Base-by-base conservation (phyloP, 2,329 filamentous ascomycete species). In the Lachnellula willkommii region DNA sequence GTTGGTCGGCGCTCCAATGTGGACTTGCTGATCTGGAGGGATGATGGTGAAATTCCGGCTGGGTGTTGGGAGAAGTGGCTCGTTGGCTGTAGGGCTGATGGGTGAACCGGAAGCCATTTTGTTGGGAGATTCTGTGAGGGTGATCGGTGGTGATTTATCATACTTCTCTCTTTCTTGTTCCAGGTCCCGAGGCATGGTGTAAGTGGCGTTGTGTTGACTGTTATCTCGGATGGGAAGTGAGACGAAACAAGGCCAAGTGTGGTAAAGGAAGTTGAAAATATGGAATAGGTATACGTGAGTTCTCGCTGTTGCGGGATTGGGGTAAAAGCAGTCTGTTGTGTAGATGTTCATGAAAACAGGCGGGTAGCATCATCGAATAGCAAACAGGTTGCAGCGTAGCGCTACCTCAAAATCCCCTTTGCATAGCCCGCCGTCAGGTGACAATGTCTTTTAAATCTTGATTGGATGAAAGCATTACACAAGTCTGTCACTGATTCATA, bases 1-100 rank as follows among this genome's bases (percentile, higher is more conserved):
- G 50, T 81, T 77, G 65, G 86, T 84, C 9, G 60, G 55, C 42
- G 52, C 47, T 4, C 20, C 35, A 5, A 12, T 32, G 45, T 59
- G 60, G 57, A 51, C 52, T 46, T 65, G 63, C 42, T 68, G 61
- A 32, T 60, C 54, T 28, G 28, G 51, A 5, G 51, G 54, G 22
- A 54, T 32, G 17, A 57, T 57, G n/a, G 40, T 28, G 45, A 56
- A 56, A 14, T 47, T 47, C 22, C 46, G 42, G 15, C 39, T 20
- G 14, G 37, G 39, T 22, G 39, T 24, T 4, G 50, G 22, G 15
- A 45, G 42, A 14, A 20, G 2, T 26, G 50, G 17, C 9, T n/a
- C 50, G 8, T 20, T 32, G n/a, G 39, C 24, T 12, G 50, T 45
- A 17, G 42, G 50, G 39, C 39, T 45, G 7, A 14, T 24, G 20